Evolutionary conservation across 495 filamentous ascomycete genomes (phyloP).

Genomic region (Neurospora sp.): DNA sequence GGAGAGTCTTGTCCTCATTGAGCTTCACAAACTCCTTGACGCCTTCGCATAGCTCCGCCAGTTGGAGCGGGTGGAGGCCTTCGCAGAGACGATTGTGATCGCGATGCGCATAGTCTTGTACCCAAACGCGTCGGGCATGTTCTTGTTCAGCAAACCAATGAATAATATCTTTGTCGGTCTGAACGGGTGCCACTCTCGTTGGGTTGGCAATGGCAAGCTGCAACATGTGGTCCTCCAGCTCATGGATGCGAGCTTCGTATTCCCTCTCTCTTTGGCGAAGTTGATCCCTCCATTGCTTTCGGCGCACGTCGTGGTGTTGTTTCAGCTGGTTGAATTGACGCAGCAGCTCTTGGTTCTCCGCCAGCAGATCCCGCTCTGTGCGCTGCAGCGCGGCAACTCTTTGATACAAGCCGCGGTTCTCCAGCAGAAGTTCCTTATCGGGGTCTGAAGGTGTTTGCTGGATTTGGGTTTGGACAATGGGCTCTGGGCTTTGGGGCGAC

Average conservation of each 20-base stretch:
- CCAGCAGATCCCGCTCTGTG: slow-evolving; percentile 9
- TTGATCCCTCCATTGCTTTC: slow-evolving; percentile 9
- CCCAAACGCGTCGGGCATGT: slow-evolving; percentile 17
- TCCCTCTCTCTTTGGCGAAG: slow-evolving; percentile 1
- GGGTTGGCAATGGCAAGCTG: neutral
- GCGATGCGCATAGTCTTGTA: slow-evolving; percentile 2
- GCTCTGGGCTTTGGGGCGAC: no score
- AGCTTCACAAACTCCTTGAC: slow-evolving; percentile 12
- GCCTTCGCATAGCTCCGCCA: slow-evolving; percentile 10
- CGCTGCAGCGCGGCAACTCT: slow-evolving; percentile 15
- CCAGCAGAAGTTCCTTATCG: neutral
- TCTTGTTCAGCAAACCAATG: no score
- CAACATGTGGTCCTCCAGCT: slow-evolving; percentile 2
- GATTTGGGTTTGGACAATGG: no score
- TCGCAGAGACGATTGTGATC: slow-evolving; percentile 4
- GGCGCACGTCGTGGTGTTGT: slow-evolving; percentile 4
- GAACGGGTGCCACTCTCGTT: neutral
- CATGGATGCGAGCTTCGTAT: slow-evolving; percentile 7
- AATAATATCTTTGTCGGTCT: no score
- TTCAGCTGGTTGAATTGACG: neutral
- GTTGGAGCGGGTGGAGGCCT: slow-evolving; percentile 11
- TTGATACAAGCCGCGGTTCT: slow-evolving; percentile 16
- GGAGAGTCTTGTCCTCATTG: slow-evolving; percentile 6
- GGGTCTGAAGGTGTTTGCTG: neutral
- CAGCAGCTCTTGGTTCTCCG: slow-evolving; percentile 8